Evolutionary conservation across 306 rosid species (phyloP), one percentile per base, ranked within the genome.

Genomic region (Rubus idaeus): DNA sequence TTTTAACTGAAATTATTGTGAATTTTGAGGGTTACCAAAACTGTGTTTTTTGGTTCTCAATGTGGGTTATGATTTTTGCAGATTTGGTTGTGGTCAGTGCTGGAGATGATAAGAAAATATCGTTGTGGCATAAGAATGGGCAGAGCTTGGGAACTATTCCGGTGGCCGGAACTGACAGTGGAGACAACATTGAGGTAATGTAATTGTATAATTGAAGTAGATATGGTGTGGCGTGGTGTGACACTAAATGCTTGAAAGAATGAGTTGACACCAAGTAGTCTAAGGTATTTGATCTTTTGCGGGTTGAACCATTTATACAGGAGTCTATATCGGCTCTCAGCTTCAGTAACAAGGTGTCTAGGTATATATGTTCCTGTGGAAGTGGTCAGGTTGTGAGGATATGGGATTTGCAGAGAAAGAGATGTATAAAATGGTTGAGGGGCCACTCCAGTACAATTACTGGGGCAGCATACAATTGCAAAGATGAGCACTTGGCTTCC

Each of bases 81-180:
- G 99, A 96, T 88, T 86, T 96, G 87, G 97, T 93, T 79, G 94
- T 91, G 88, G 99, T 96, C 50, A 91, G 99, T 87, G 98, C 96
- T 62, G 99, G 98, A 66, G 99, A 96, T 63, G 99, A 96, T 72
- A 91, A 87, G 90, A 91, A 86, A 97, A 92, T 96, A 73, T 96
- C 98, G 0, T 64, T 96, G 80, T 91, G 97, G 96, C 86, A 87
- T 53, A 92, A 86, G 90, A 96, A 87, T 82, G 99, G 99, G 80
- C 91, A 91, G 57, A 88, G 89, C 88, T 87, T 96, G 97, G 98
- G 99, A 68, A 96, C 98, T 80, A 91, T 96, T 82, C 99, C 99
- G 3, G 78, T 92, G 57, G 81, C 92, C 37, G 97, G 97, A 8
- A 69, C 81, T 75, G 98, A 96, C 14, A 80, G 88, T 75, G 96